Conservation (phyloP, 305 asterid species). For the Fraxinus sp. region DNA sequence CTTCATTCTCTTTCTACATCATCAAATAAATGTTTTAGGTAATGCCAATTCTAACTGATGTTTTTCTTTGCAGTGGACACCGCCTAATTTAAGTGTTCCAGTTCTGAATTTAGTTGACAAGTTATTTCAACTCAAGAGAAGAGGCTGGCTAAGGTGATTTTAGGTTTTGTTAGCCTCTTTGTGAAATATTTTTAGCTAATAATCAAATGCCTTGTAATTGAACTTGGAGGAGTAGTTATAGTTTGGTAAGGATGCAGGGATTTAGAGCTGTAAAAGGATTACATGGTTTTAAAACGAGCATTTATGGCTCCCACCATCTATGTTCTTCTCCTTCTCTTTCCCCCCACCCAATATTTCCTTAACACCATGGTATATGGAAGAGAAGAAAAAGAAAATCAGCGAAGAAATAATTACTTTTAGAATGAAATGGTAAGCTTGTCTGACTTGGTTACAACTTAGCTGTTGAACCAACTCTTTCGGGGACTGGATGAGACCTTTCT, state of each 20-base stretch:
- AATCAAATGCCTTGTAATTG: background rate
- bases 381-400: background rate
- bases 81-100: conserved; percentile 90
- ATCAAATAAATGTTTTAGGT: conserved; percentile 5
- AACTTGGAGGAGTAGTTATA: background rate
- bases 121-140: conserved; percentile 84
- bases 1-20: background rate
- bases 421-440: background rate
- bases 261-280: background rate
- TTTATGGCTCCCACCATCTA: background rate
- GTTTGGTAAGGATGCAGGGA: background rate
- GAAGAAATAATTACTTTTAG: background rate
- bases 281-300: background rate
- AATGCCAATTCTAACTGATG: conserved; percentile 27
- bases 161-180: conserved; percentile 21
- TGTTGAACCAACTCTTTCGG: background rate
- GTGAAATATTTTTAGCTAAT: conserved; percentile 14
- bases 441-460: background rate
- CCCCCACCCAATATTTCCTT: background rate
- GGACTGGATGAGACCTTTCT: background rate
- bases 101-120: conserved; percentile 89
- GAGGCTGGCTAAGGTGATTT: conserved; percentile 96
- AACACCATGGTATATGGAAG: background rate
- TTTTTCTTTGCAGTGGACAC: conserved; percentile 82
- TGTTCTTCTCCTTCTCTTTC: background rate